Percentiles rank a stretch among this genome's conserved stretches.
phyloP scores from a whole-genome alignment of 495 filamentous ascomycete genomes.

The Penicillium lividum region DNA sequence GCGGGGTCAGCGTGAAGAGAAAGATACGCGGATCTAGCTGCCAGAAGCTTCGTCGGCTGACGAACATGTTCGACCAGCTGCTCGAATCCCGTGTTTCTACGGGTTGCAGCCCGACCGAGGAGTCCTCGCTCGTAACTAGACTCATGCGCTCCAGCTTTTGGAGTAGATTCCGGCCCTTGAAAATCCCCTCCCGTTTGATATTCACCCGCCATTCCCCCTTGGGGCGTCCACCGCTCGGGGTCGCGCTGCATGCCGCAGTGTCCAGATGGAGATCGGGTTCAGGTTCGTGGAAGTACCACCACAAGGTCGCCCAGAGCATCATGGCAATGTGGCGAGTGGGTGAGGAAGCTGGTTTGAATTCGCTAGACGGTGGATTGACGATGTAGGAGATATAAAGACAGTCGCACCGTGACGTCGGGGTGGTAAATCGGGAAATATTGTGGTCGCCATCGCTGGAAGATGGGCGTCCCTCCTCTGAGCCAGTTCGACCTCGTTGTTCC shows the following conservation, averaged over 20 bases:
- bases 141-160: slow-evolving; percentile 94
- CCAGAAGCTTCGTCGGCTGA: slow-evolving; percentile 82
- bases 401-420: slow-evolving; percentile 75
- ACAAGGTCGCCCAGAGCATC: slow-evolving; percentile 94
- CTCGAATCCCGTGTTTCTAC: slow-evolving; percentile 59
- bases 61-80: slow-evolving; percentile 80
- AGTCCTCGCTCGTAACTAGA: slow-evolving; percentile 73
- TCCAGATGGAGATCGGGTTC: slow-evolving; percentile 54
- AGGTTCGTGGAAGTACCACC: slow-evolving; percentile 90
- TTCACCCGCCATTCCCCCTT: slow-evolving; percentile 85
- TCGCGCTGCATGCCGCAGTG: slow-evolving; percentile 61
- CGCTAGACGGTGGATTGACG: slow-evolving; percentile 73
- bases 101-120: slow-evolving; percentile 65
- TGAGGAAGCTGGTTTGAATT: slow-evolving; percentile 76
- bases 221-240: slow-evolving; percentile 69
- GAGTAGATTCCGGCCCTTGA: slow-evolving; percentile 78
- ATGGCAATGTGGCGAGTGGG: slow-evolving; percentile 86
- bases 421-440: slow-evolving; percentile 56
- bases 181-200: slow-evolving; percentile 81
- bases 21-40: slow-evolving; percentile 85
- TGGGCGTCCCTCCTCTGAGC: slow-evolving; percentile 11
- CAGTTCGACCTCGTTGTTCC: slow-evolving; percentile 13
- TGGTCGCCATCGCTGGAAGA: slow-evolving; percentile 22
- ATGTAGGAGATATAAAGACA: slow-evolving; percentile 88
- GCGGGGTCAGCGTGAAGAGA: slow-evolving; percentile 79